Evolutionary conservation across 352 stramenopile genomes (phyloP), one percentile per base, ranked within the genome.

Genomic region (Phytophthora hybrid): DNA sequence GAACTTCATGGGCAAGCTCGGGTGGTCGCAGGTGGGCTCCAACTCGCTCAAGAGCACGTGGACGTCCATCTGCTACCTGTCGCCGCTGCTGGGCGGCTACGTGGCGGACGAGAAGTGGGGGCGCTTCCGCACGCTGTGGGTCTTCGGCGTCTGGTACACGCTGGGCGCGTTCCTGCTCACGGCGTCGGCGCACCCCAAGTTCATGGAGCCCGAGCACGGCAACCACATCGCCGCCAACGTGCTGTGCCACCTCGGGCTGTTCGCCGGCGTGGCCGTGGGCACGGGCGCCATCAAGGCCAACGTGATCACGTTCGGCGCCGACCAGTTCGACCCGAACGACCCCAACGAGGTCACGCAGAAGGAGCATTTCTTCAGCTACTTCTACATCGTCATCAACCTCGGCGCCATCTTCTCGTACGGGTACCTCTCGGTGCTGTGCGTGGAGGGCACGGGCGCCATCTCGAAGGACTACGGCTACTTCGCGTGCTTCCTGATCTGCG

Each of bases 311-410:
- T 93, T 97, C 19, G 90, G 90, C 26, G 90, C 90, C 10, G 90
- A 97, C 69, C 90, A 97, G 69, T 97, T 97, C 69, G 88, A 97
- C 73, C 87, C 88, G 29, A 91, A 93, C 53, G 88, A 95, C 67
- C 84, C 88, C 13, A 93, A 93, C 54, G 88, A 97, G 66, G 76
- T 87, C 11, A 83, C 75, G 21, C 88, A 95, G 76, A 94, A 94
- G 62, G 79, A 93, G 34, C 85, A 87, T 29, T 98, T 97, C 60
- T 98, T 98, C 78, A 93, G 81, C 70, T 98, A 94, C 66, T 98
- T 98, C 77, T 97, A 98, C 82, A 94, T 92, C 66, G 86, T 93
- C 49, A 95, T 98, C 69, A 98, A 98, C 72, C 76, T 97, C 53
- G 93, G 93, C 60, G 91, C 93, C 19, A 88, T 97, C 66, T 93